Conservation (phyloP, 768 basidiomycete genomes). For the Pisolithus marmoratus region DNA sequence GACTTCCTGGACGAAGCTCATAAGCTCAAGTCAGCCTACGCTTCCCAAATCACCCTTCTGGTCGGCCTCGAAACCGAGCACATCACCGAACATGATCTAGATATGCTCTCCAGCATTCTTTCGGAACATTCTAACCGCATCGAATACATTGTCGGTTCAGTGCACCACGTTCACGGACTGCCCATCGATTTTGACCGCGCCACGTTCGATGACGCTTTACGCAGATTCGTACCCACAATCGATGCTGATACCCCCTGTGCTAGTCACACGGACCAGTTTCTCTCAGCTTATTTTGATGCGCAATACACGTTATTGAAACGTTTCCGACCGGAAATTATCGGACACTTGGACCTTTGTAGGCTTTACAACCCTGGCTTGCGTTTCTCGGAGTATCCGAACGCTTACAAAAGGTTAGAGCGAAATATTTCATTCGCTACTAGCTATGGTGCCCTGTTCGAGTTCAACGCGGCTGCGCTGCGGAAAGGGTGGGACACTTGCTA, state of each 20-base stretch:
- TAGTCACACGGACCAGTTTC: constrained; percentile 39
- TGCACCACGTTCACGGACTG: constrained; percentile 84
- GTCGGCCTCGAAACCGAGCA: constrained; percentile 93
- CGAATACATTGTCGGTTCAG: constrained; percentile 87
- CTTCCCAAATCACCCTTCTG: constrained; percentile 63
- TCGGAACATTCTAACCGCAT: constrained; percentile 43
- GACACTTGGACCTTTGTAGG: constrained; percentile 90
- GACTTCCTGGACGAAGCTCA: constrained; percentile 75
- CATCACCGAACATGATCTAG: constrained; percentile 66
- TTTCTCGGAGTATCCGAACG: constrained; percentile 51
- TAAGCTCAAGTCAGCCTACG: constrained; percentile 60
- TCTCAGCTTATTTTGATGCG: constrained; percentile 76
- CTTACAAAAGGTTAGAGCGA: constrained; percentile 61
- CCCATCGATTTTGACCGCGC: constrained; percentile 88
- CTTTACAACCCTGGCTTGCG: constrained; percentile 66
- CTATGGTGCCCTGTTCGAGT: constrained; percentile 91
- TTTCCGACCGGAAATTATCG: constrained; percentile 83
- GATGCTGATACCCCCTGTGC: constrained; percentile 17
- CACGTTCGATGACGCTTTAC: constrained; percentile 62
- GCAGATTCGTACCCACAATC: constrained; percentile 28
- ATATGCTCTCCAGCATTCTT: constrained; percentile 50
- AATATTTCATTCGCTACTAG: constrained; percentile 67
- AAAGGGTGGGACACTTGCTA: constrained; percentile 88
- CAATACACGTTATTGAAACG: constrained; percentile 67
- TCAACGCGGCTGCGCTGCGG: constrained; percentile 87